Conservation (phyloP, 768 basidiomycete genomes). For the Boletus rufocinnamomeus region DNA sequence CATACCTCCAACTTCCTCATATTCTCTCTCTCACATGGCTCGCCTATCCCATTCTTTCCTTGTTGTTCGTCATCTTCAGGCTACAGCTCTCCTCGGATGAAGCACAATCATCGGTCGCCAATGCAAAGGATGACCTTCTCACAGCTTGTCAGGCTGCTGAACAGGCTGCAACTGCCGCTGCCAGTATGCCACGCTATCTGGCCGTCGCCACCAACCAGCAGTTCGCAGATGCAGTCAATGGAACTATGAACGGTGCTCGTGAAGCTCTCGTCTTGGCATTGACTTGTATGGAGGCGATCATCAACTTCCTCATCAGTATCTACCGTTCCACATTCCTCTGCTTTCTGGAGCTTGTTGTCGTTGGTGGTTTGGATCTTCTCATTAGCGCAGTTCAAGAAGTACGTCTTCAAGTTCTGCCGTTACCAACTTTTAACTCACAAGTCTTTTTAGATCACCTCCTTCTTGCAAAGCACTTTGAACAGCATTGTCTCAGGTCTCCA, state of each 20-base stretch:
- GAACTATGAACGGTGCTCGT: conserved; percentile 73
- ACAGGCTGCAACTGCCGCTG: conserved; percentile 74
- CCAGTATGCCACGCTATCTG: conserved; percentile 87
- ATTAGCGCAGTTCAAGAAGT: conserved; percentile 86
- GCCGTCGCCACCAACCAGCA: conserved; percentile 82
- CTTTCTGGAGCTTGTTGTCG: conserved; percentile 86
- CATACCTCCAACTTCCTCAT: conserved; percentile 82
- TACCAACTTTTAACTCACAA: conserved; percentile 10
- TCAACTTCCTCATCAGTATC: conserved; percentile 89
- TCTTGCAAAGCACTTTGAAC: conserved; percentile 60
- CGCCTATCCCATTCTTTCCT: conserved; percentile 86
- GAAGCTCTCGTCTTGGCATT: conserved; percentile 70
- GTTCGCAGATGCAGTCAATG: conserved; percentile 77
- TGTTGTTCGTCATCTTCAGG: conserved; percentile 85
- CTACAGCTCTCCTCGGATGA: conserved; percentile 72
- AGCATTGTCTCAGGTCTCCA: conserved; percentile 72
- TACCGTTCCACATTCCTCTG: conserved; percentile 95
- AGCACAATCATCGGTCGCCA: conserved; percentile 64
- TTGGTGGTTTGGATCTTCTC: conserved; percentile 76
- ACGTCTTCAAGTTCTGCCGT: conserved; percentile 30
- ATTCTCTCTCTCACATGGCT: conserved; percentile 89
- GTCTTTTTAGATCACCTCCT: conserved; percentile 61
- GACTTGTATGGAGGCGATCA: conserved; percentile 82
- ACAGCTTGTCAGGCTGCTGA: conserved; percentile 87
- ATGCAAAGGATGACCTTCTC: conserved; percentile 74